phyloP scores from a whole-genome alignment of 495 filamentous ascomycete genomes.

The Neurospora sp. region DNA sequence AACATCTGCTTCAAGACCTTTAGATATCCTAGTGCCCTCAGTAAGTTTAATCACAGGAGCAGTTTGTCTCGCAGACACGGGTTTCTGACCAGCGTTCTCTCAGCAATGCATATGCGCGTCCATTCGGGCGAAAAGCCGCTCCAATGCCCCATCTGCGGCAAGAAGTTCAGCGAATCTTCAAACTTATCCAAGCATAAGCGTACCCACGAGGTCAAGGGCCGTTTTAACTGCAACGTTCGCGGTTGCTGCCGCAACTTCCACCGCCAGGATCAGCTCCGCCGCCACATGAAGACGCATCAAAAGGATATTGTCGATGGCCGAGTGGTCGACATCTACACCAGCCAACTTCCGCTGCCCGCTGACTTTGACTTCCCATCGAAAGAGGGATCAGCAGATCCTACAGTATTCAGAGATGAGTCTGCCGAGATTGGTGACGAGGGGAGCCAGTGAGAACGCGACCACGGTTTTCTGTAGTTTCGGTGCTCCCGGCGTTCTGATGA shows the following conservation, averaged over 20 bases:
- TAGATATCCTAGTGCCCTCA: constrained; percentile 45
- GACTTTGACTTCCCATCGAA: not conserved
- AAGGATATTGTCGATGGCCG: constrained; percentile 11
- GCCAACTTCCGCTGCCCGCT: not conserved
- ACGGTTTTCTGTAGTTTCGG: not conserved
- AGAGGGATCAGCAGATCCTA: not conserved
- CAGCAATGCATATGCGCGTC: constrained; percentile 48
- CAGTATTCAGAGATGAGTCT: not conserved
- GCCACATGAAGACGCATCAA: constrained; percentile 32
- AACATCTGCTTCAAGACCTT: constrained; percentile 44
- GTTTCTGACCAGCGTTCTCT: not conserved
- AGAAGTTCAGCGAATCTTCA: constrained; percentile 45
- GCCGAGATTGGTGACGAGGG: not conserved
- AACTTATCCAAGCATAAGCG: constrained; percentile 45
- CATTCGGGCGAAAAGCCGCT: constrained; percentile 45
- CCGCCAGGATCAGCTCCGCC: constrained; percentile 44
- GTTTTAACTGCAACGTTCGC: constrained; percentile 33
- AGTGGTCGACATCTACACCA: not conserved
- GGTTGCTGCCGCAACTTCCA: constrained; percentile 46
- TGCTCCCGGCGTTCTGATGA: not conserved
- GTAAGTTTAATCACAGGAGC: constrained; percentile 24
- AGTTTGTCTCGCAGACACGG: not conserved
- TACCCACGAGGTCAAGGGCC: constrained; percentile 40
- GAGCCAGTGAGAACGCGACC: not conserved
- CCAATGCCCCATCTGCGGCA: constrained; percentile 37